Percentiles rank a stretch among this genome's conserved stretches.
These are phyloP conservation scores for Amauroascus verrucosus DNA, from an alignment of 2,329 filamentous ascomycete species.

Conservation along the genomic window DNA sequence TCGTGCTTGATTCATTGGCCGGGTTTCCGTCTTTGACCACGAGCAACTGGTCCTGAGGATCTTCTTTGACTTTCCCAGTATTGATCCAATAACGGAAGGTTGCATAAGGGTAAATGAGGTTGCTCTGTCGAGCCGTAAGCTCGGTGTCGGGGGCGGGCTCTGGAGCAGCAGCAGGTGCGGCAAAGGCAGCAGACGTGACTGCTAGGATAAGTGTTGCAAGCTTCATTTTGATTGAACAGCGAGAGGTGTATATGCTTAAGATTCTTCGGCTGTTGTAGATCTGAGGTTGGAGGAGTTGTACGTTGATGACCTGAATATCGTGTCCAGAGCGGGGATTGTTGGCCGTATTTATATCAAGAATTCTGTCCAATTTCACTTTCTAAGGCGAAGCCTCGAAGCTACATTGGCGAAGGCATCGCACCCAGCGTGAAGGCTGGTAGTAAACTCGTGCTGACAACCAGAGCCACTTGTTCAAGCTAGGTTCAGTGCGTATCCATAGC, in stretches of 20 bases:
- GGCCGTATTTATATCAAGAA: slow-evolving; percentile 8
- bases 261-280: background rate
- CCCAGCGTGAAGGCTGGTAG: no score
- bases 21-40: slow-evolving; percentile 20
- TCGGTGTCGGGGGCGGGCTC: slow-evolving; percentile 1
- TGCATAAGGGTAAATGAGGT: slow-evolving; percentile 17
- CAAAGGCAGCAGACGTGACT: slow-evolving; percentile 12
- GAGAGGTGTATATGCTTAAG: background rate
- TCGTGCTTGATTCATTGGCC: slow-evolving; percentile 19
- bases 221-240: slow-evolving; percentile 15
- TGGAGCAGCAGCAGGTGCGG: slow-evolving; percentile 8
- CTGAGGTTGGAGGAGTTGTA: background rate
- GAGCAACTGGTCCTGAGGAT: slow-evolving; percentile 20
- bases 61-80: slow-evolving; percentile 17
- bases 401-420: no score
- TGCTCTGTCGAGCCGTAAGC: slow-evolving; percentile 11
- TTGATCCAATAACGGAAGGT: slow-evolving; percentile 22
- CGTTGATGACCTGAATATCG: background rate
- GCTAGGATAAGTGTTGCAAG: slow-evolving; percentile 12
- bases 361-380: background rate
- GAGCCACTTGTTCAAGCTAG: background rate
- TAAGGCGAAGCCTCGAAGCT: background rate
- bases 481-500: background rate
- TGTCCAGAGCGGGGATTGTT: background rate
- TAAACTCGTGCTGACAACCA: no score